phyloP scores from a whole-genome alignment of 768 basidiomycete species.

The Boletus eberwhitei region DNA sequence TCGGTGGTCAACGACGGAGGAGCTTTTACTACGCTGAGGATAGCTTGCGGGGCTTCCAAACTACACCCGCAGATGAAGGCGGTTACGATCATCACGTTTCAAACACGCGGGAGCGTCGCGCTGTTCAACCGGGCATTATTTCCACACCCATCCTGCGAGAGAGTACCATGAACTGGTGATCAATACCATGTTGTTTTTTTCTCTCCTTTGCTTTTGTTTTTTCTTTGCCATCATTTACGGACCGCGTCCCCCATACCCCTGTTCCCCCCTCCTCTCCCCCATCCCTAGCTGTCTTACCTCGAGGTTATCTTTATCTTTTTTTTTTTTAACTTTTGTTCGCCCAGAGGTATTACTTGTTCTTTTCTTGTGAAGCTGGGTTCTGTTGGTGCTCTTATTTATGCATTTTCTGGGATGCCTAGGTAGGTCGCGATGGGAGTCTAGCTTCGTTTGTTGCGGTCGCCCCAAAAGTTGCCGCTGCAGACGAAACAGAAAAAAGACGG shows the following conservation, averaged over 20 bases:
- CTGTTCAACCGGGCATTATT: conserved; percentile 59
- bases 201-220: not conserved
- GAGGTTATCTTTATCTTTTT: conserved; percentile 3
- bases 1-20: conserved; percentile 67
- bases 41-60: conserved; percentile 60
- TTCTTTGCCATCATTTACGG: conserved; percentile 1
- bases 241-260: conserved; percentile 18
- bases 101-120: conserved; percentile 54
- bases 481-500: not conserved
- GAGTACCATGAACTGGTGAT: conserved; percentile 85
- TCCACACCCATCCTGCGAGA: conserved; percentile 74
- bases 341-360: not conserved
- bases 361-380: conserved; percentile 21
- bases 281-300: not conserved
- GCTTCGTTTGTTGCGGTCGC: conserved; percentile 3
- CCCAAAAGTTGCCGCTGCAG: not conserved
- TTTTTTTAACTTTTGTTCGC: not conserved
- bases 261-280: not conserved
- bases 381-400: conserved; percentile 23
- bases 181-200: not conserved
- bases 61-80: conserved; percentile 35
- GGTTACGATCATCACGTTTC: conserved; percentile 34
- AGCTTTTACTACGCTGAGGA: conserved; percentile 90
- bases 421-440: conserved; percentile 14
- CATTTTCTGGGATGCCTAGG: conserved; percentile 21